A percentile compares a stretch with the other conserved stretches of the same genome.
Evolutionary conservation across 1,284 basidiomycete species (phyloP).

Genomic region (Melampsora larici-populina): DNA sequence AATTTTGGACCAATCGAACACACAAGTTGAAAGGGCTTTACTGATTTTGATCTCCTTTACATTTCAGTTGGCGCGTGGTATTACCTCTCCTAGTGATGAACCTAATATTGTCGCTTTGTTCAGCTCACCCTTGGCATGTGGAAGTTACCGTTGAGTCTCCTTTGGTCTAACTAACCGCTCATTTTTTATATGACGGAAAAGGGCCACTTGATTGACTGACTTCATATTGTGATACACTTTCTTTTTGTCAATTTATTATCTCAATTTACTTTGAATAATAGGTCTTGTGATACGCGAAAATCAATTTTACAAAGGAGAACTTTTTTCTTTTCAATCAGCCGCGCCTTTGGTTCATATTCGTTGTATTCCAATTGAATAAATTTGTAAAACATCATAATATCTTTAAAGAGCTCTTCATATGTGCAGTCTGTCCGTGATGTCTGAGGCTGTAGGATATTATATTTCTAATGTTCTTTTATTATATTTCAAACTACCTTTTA

Average conservation of each 20-base stretch:
- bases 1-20: no score
- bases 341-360: constrained; percentile 18
- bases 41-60: background rate
- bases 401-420: no score
- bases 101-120: constrained; percentile 3
- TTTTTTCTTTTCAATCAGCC: constrained; percentile 28
- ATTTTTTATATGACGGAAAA: background rate
- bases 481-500: no score
- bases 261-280: no score
- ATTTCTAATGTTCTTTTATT: no score
- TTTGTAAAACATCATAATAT: background rate
- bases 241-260: background rate
- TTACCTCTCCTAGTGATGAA: constrained; percentile 11
- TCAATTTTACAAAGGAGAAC: constrained; percentile 32
- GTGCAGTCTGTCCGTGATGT: no score
- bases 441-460: no score
- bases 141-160: constrained; percentile 24
- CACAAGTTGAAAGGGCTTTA: background rate
- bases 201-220: background rate
- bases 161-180: no score
- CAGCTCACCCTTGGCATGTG: constrained; percentile 23
- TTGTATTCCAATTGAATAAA: constrained; percentile 14
- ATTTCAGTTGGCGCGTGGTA: constrained; percentile 15
- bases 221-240: background rate
- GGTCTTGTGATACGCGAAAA: constrained; percentile 24